Conservation (phyloP, 352 stramenopile species). For the Phytophthora sojae region DNA sequence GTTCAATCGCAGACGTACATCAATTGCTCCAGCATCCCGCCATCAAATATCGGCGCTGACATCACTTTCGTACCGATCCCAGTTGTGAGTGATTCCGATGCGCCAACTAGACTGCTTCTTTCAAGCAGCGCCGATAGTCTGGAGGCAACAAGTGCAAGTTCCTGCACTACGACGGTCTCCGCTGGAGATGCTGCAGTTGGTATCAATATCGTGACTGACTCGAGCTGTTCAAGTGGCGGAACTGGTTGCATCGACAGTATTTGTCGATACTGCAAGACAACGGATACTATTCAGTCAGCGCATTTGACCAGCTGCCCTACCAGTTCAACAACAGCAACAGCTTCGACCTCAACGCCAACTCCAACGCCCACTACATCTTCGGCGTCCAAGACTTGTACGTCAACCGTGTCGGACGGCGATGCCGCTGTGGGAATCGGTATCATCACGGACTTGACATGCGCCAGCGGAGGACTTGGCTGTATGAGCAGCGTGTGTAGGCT, state of each 20-base stretch:
- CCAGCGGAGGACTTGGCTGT: constrained; percentile 34
- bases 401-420: constrained; percentile 29
- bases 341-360: background rate
- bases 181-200: constrained; percentile 30
- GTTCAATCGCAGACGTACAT: constrained; percentile 42
- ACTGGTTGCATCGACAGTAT: constrained; percentile 15
- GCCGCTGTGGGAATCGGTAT: constrained; percentile 33
- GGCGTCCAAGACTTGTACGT: constrained; percentile 6
- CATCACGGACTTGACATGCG: constrained; percentile 34
- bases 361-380: background rate
- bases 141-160: constrained; percentile 4
- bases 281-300: background rate
- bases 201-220: constrained; percentile 36
- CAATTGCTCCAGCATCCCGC: constrained; percentile 33
- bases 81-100: constrained; percentile 20
- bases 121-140: background rate
- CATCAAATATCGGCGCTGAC: constrained; percentile 24
- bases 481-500: constrained; percentile 35
- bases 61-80: constrained; percentile 42
- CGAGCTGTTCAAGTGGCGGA: constrained; percentile 22
- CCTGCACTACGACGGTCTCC: constrained; percentile 25
- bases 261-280: background rate
- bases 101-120: constrained; percentile 11
- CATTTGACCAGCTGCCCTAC: constrained; percentile 27
- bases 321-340: background rate